Evolutionary conservation across 495 filamentous ascomycete genomes (phyloP), one percentile per base, ranked within the genome.

Genomic region (Aeminium ludgeri): DNA sequence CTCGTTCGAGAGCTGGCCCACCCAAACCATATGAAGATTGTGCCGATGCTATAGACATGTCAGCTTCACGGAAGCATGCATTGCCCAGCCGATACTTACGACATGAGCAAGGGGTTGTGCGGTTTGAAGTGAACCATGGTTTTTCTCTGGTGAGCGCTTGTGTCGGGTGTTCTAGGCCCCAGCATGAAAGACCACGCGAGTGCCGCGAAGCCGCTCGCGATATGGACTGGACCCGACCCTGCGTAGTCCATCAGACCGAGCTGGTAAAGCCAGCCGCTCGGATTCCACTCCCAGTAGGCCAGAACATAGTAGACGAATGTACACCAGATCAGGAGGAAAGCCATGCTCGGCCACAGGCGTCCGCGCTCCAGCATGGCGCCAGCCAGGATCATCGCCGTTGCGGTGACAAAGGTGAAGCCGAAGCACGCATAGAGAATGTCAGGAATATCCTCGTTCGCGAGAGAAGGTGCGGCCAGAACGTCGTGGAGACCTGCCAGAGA

Each of bases 281-380:
- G 54, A 58, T 96, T 96, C 89, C 89, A 97, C 23, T 86, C 94
- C 87, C 87, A 96, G 71, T 86, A 96, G 23, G 46, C 46, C 16
- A 49, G 44, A 1, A 41, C 32, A 19, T 49, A 41, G 41, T 49
- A 49, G 8, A 96, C 85, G 41, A 95, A 61, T 16, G 87, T 96
- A 1, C 77, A 66, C 87, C 87, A 96, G 57, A 94, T 65, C 53
- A 95, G 87, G 75, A 92, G 87, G 68, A 94, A 96, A 53, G 94
- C 69, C 38, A 93, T 68, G 58, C 76, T 82, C 15, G 87, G 87
- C 13, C 93, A 76, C 80, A 96, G 91, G 41, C 85, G 78, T 40
- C 86, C 86, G 50, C 87, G 69, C 57, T 96, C 87, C 33, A 87
- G 87, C 28, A 85, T 80, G 28, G 83, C 87, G 50, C 87, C 87